Percentiles rank a stretch among this genome's conserved stretches.
phyloP scores from a whole-genome alignment of 2,329 filamentous ascomycete genomes.

The Claviceps purpurea region DNA sequence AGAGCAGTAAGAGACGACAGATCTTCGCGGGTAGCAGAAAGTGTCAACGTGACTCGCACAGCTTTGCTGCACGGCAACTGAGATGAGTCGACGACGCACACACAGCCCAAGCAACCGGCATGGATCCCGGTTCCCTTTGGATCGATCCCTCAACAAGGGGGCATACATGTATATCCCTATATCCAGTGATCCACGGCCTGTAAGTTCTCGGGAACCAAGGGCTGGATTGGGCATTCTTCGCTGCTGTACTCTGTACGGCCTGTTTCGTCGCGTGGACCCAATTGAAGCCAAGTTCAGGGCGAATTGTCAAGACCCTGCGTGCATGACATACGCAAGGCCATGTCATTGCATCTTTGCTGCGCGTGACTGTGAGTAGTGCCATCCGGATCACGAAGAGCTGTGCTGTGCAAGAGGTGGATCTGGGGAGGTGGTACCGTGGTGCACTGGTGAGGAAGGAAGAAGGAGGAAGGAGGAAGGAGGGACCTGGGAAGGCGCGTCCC shows the following conservation, averaged over 20 bases:
- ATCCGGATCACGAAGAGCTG: conserved; percentile 3
- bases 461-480: not conserved
- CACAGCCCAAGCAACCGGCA: not conserved
- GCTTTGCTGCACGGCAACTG: not conserved
- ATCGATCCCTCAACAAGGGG: no score
- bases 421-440: not conserved
- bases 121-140: no score
- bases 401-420: not conserved
- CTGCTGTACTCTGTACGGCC: not conserved
- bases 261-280: not conserved
- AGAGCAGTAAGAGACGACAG: not conserved
- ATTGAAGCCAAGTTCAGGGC: not conserved
- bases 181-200: not conserved
- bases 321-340: not conserved
- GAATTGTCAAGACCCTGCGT: not conserved
- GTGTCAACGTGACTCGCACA: conserved; percentile 3
- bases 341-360: not conserved
- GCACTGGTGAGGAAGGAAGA: not conserved
- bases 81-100: not conserved
- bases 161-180: not conserved
- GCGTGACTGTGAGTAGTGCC: conserved; percentile 5
- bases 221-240: not conserved
- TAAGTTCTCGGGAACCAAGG: not conserved
- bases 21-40: not conserved
- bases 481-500: not conserved